phyloP scores from a whole-genome alignment of 164 flowering plant species.

The Cinnamomum chago region DNA sequence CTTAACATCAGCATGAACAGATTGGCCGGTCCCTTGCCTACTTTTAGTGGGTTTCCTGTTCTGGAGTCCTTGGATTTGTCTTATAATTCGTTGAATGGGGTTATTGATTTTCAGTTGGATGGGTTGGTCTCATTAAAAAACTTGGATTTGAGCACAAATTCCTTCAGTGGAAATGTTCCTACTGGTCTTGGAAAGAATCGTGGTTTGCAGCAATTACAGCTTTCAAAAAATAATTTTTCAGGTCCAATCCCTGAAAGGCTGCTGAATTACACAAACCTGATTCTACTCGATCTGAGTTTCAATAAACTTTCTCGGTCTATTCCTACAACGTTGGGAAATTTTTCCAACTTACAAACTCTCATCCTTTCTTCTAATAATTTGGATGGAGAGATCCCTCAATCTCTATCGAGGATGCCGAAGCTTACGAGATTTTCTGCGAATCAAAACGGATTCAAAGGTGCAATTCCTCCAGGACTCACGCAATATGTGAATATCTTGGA shows the following conservation, averaged over 20 bases:
- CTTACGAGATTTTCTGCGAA: conserved; percentile 59
- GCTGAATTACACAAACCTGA: conserved; percentile 31
- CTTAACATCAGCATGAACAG: conserved; percentile 51
- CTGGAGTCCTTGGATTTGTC: conserved; percentile 59
- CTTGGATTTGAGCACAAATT: conserved; percentile 40
- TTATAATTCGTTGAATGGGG: conserved; percentile 38
- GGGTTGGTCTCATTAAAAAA: conserved; percentile 33
- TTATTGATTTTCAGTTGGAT: conserved; percentile 37
- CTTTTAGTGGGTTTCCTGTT: conserved; percentile 39
- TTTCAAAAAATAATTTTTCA: conserved; percentile 23
- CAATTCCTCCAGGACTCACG: conserved; percentile 44
- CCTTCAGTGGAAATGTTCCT: conserved; percentile 37
- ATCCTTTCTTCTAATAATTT: conserved; percentile 46
- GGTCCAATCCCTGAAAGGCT: conserved; percentile 40
- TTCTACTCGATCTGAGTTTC: conserved; percentile 41
- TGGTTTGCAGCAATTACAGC: conserved; percentile 39
- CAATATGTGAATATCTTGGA: conserved; percentile 32
- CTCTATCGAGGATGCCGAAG: conserved; percentile 29
- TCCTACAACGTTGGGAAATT: conserved; percentile 35
- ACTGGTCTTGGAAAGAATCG: conserved; percentile 29
- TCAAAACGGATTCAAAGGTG: conserved; percentile 42
- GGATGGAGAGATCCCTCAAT: conserved; percentile 43
- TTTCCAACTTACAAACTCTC: conserved; percentile 40
- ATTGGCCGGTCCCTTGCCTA: conserved; percentile 37
- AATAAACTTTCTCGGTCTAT: conserved; percentile 42